Percentiles rank a stretch among this genome's conserved stretches.
phyloP scores from a whole-genome alignment of 2,329 filamentous ascomycete genomes.

The Kalaharituber pfeilii region DNA sequence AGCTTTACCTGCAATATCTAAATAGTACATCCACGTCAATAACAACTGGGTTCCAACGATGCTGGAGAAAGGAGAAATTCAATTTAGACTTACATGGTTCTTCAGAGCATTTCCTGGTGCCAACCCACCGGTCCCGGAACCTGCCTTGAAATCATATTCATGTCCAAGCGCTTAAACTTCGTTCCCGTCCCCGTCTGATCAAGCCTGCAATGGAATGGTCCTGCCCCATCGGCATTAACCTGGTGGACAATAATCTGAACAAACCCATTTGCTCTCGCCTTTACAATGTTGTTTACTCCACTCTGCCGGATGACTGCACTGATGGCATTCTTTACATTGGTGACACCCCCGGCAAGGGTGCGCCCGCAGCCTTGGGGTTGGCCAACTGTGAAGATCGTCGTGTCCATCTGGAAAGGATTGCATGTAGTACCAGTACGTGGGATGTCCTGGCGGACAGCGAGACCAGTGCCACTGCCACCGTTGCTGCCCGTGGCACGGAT shows the following conservation, averaged over 20 bases:
- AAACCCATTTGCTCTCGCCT: slow-evolving; percentile 32
- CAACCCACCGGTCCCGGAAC: no score
- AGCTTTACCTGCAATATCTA: not conserved
- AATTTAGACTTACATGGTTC: no score
- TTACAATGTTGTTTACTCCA: slow-evolving; percentile 30
- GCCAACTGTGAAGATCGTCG: slow-evolving; percentile 39
- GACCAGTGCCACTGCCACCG: no score
- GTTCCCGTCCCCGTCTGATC: slow-evolving; percentile 32
- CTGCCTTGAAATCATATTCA: no score
- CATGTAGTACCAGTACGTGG: slow-evolving; percentile 44
- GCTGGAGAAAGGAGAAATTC: no score
- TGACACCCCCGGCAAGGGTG: slow-evolving; percentile 40
- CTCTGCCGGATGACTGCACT: slow-evolving; percentile 1
- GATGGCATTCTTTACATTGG: slow-evolving; percentile 29
- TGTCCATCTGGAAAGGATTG: slow-evolving; percentile 46
- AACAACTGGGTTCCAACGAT: no score
- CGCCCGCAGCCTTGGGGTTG: slow-evolving; percentile 41
- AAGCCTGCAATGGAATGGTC: slow-evolving; percentile 39
- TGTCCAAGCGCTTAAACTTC: no score
- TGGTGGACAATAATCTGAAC: slow-evolving; percentile 38
- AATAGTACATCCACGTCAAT: no score
- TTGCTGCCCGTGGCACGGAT: no score
- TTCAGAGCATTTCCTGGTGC: no score
- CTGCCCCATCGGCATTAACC: slow-evolving; percentile 38
- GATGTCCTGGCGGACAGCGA: no score